A percentile compares a stretch with the other conserved stretches of the same genome.
Conservation (phyloP, 805 yeast genomes). For the Wickerhamomyces silvicola region DNA sequence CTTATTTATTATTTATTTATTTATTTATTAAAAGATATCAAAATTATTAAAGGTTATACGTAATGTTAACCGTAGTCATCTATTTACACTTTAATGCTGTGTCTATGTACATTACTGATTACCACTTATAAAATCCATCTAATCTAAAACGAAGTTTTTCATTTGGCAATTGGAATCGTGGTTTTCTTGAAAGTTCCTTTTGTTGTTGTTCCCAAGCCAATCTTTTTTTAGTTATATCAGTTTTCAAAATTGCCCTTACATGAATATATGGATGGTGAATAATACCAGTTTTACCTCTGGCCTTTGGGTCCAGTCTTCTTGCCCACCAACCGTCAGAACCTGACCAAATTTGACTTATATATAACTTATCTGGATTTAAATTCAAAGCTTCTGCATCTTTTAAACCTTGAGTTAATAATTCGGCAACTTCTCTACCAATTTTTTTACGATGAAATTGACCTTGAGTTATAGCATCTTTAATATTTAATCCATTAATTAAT, state of each 20-base stretch:
- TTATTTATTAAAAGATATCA: slow-evolving; percentile 1
- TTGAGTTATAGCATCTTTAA: slow-evolving; percentile 81
- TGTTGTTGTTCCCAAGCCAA: slow-evolving; percentile 50
- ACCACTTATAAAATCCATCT: slow-evolving; percentile 54
- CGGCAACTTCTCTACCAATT: slow-evolving; percentile 73
- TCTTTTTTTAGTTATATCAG: slow-evolving; percentile 57
- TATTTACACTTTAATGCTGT: slow-evolving; percentile 7
- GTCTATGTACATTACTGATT: slow-evolving; percentile 9
- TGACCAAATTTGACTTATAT: slow-evolving; percentile 79
- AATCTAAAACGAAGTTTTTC: slow-evolving; percentile 41
- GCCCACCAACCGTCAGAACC: slow-evolving; percentile 80
- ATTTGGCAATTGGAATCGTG: slow-evolving; percentile 41
- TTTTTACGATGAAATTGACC: slow-evolving; percentile 82
- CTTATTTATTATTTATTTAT: slow-evolving; percentile 4
- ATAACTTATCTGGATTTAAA: slow-evolving; percentile 53
- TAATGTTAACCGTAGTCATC: neutral
- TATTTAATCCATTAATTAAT: slow-evolving; percentile 63
- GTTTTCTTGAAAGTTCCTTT: slow-evolving; percentile 43
- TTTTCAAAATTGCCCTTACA: slow-evolving; percentile 68
- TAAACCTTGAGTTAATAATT: slow-evolving; percentile 64
- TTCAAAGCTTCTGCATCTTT: slow-evolving; percentile 59
- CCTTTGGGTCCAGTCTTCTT: slow-evolving; percentile 73
- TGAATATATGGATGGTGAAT: slow-evolving; percentile 73
- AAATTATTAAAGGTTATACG: no score
- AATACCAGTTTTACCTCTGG: slow-evolving; percentile 85